Percentiles rank a stretch among this genome's conserved stretches.
These are phyloP conservation scores for Pilasporangium apinafurcum DNA, from an alignment of 352 stramenopile species.

Conservation along the genomic window DNA sequence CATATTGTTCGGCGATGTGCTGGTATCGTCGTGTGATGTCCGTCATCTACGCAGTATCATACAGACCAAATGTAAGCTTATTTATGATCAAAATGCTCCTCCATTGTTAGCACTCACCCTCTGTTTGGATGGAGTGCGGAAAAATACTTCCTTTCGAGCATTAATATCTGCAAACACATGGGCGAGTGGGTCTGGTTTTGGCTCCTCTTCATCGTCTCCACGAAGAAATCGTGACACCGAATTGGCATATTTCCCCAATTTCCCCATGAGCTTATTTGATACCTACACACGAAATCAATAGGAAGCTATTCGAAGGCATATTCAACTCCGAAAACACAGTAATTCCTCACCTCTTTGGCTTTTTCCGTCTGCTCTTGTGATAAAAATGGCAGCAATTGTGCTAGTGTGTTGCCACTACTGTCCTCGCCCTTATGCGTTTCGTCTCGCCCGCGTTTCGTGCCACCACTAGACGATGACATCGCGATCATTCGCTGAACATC, in stretches of 20 bases:
- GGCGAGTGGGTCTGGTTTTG: slow-evolving; percentile 15
- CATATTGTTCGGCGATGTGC: slow-evolving; percentile 58
- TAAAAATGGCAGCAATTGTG: slow-evolving; percentile 61
- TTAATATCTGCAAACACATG: slow-evolving; percentile 42
- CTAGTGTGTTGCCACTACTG: slow-evolving; percentile 15
- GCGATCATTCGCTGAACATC: slow-evolving; percentile 67
- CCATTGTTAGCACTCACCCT: slow-evolving; percentile 20
- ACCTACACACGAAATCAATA: slow-evolving; percentile 8
- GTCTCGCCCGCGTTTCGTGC: slow-evolving; percentile 33
- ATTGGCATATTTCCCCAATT: slow-evolving; percentile 56
- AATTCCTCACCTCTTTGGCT: slow-evolving; percentile 49
- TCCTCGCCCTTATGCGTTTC: slow-evolving; percentile 7
- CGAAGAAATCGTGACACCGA: slow-evolving; percentile 53
- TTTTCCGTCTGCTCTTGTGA: slow-evolving; percentile 66
- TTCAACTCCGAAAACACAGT: too few relatives aligned
- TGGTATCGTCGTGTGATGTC: slow-evolving; percentile 74
- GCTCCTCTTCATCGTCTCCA: slow-evolving; percentile 51
- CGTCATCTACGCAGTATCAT: slow-evolving; percentile 39
- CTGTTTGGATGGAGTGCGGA: slow-evolving; percentile 58
- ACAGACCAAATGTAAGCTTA: background rate
- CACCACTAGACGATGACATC: slow-evolving; percentile 12
- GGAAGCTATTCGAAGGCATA: too few relatives aligned
- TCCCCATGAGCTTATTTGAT: slow-evolving; percentile 77
- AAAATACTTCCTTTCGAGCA: slow-evolving; percentile 53
- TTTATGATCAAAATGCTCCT: background rate